Conservation (phyloP, 2,329 filamentous ascomycete genomes). For the Cadophora sp. region DNA sequence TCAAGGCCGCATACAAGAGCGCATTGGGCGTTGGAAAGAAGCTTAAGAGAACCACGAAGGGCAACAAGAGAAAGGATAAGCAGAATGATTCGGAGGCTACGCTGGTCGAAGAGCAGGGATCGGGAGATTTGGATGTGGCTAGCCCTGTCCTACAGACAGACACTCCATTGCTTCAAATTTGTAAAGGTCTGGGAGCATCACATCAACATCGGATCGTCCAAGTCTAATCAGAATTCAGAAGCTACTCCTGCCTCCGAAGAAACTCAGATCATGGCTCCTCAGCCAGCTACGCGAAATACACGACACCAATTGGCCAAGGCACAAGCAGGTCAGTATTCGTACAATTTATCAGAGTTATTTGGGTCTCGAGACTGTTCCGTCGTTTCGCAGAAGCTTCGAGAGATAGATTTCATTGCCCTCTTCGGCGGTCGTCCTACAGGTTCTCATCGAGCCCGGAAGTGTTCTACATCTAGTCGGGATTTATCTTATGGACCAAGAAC, state of each 20-base stretch:
- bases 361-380: conserved; percentile 19
- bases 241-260: conserved; percentile 11
- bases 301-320: conserved; percentile 39
- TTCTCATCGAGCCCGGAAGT: conserved; percentile 21
- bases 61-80: conserved; percentile 38
- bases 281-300: conserved; percentile 34
- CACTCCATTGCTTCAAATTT: conserved; percentile 19
- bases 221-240: conserved; percentile 28
- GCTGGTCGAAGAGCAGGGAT: conserved; percentile 17
- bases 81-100: conserved; percentile 24
- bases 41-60: conserved; percentile 33
- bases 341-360: conserved; percentile 31
- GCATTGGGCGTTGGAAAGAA: conserved; percentile 41
- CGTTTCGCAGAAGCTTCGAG: conserved; percentile 25
- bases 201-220: conserved; percentile 11
- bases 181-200: conserved; percentile 28
- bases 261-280: conserved; percentile 16
- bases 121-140: conserved; percentile 15
- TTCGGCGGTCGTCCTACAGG: conserved; percentile 32
- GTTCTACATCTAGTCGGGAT: conserved; percentile 14
- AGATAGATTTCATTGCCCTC: conserved; percentile 28
- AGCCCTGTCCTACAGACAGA: conserved; percentile 23
- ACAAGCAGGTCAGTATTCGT: conserved; percentile 43
- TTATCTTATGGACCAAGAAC: conserved; percentile 24
- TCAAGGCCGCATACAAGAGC: conserved; percentile 44